Evolutionary conservation across 768 basidiomycete species (phyloP).

Genomic region (Cystofilobasidium capitatum): DNA sequence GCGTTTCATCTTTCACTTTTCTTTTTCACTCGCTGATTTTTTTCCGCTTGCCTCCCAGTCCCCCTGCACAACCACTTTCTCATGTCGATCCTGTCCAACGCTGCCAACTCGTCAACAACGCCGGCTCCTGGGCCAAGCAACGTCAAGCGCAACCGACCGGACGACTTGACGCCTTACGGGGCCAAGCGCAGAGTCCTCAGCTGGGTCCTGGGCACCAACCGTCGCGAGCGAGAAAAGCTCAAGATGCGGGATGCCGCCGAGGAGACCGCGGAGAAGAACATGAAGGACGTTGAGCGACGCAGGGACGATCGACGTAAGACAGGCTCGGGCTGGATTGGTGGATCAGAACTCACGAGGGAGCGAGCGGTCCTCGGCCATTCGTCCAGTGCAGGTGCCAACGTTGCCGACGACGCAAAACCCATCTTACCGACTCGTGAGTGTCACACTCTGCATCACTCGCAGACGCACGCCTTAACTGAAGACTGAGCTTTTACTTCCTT

Average conservation of each 20-base stretch:
- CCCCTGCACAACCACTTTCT: slow-evolving; percentile 25
- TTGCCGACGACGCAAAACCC: background rate
- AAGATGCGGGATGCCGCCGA: background rate
- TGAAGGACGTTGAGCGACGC: slow-evolving; percentile 3
- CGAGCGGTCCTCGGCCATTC: slow-evolving; percentile 2
- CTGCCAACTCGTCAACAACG: slow-evolving; percentile 8
- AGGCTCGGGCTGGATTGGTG: slow-evolving; percentile 23
- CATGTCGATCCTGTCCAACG: slow-evolving; percentile 24
- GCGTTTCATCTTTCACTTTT: background rate
- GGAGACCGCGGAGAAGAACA: background rate
- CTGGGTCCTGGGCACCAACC: slow-evolving; percentile 22
- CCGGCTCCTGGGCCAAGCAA: background rate
- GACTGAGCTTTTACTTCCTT: background rate
- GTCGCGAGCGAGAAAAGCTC: slow-evolving; percentile 17
- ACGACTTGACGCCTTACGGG: slow-evolving; percentile 22
- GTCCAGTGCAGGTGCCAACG: background rate
- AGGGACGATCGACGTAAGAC: slow-evolving; percentile 14
- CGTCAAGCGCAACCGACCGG: slow-evolving; percentile 17
- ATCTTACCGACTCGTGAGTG: background rate
- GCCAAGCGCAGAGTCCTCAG: slow-evolving; percentile 23
- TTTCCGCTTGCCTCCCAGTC: slow-evolving; percentile 1
- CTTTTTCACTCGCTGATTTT: background rate
- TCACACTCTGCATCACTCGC: background rate
- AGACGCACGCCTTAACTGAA: background rate
- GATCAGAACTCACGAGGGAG: slow-evolving; percentile 18